phyloP scores from a whole-genome alignment of 148 eudicot genomes.

The Arctostaphylos glauca region DNA sequence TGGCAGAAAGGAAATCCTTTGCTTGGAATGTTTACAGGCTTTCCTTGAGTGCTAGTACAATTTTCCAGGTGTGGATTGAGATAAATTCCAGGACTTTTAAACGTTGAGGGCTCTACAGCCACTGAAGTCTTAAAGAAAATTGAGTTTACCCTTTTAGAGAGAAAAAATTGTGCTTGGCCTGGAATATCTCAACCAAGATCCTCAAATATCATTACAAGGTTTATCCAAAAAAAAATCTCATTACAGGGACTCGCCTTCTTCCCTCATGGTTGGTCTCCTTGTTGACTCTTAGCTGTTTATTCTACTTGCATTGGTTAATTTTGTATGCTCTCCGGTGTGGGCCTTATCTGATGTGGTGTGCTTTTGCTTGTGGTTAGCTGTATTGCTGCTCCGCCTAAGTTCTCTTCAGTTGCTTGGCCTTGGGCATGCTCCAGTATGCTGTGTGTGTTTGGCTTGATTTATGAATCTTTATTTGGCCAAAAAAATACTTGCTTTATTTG shows the following conservation, averaged over 20 bases:
- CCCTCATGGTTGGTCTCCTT: neutral
- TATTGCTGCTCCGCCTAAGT: neutral
- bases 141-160: too few relatives aligned
- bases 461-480: neutral
- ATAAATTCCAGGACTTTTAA: neutral
- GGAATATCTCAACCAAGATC: neutral
- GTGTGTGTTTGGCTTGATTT: neutral
- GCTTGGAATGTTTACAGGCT: neutral
- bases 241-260: neutral
- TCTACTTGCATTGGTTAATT: neutral
- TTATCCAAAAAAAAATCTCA: neutral
- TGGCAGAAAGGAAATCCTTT: neutral
- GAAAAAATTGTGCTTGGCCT: neutral
- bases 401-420: neutral
- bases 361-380: neutral
- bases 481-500: neutral
- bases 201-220: neutral
- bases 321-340: neutral
- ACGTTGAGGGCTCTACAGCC: too few relatives aligned
- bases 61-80: neutral
- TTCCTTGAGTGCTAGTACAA: neutral
- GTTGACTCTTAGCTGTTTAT: neutral
- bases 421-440: neutral
- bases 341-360: neutral
- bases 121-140: too few relatives aligned